Base-by-base conservation (phyloP, 352 stramenopile genomes). In the Pythium apleroticum region DNA sequence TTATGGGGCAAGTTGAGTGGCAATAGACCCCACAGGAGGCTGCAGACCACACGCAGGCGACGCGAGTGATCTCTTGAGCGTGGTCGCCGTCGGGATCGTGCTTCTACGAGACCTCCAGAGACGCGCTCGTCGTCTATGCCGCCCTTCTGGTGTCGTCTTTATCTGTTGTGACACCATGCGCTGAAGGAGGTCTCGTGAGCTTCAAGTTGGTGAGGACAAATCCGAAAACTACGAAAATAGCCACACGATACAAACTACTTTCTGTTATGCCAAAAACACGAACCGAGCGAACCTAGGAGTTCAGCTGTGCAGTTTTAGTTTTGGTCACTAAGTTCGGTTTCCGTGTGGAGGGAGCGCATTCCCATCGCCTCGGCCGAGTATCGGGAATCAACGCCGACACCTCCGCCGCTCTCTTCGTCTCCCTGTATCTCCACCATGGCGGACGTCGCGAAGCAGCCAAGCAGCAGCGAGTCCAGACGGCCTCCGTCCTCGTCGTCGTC, bases 381-480 rank as follows among this genome's bases (percentile, higher is more conserved):
- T 50, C 43, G 43, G 43, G n/a, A n/a, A 35, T 54, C 27, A 54
- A 5, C n/a, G 43, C 17, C 43, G 43, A 14, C 43, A 27, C 20
- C 43, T 50, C 35, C 37, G 22, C 27, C 2, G 39, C 54, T 37
- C 19, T 58, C 31, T 48, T 49, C 12, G 22, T 31, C 37, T 8
- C 22, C 39, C 11, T 28, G n/a, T 20, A 49, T 22, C 54, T 14
- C 54, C 37, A 65, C n/a, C 28, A 78, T 78, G 71, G 71, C 71
- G 41, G 71, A 78, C 64, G 68, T 74, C 46, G 60, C 60, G 28
- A 67, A 60, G 60, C 60, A 60, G 15, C 52, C 60, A 31, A 66
- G 60, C 52, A 52, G 39, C 50, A 54, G 24, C 24, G 48, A 54
- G 25, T 31, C 45, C 52, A 46, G 39, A 22, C 45, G 14, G 27